Evolutionary conservation across 73 alveolate species (phyloP).

Genomic region (Paramecium octaurelia): DNA sequence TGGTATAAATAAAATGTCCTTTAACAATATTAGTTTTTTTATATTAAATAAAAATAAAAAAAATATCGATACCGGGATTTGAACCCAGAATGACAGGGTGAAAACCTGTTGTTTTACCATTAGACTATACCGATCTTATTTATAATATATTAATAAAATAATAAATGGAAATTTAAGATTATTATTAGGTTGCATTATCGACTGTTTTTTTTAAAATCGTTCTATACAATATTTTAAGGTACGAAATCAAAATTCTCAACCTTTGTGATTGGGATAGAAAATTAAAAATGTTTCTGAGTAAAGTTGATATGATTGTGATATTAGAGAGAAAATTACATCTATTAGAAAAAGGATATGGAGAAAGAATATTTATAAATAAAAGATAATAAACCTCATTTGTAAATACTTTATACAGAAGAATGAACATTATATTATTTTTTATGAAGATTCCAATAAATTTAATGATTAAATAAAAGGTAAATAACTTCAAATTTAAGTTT

Average conservation of each 20-base stretch:
- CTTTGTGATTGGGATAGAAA: slow-evolving; percentile 6
- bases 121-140: not conserved
- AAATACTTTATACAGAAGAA: not conserved
- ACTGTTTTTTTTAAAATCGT: too few relatives aligned
- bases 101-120: not conserved
- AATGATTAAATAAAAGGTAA: not conserved
- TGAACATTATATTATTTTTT: not conserved
- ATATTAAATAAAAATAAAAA: not conserved
- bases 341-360: not conserved
- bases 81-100: not conserved
- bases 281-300: not conserved
- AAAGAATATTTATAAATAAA: not conserved
- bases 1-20: too few relatives aligned
- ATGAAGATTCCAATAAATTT: not conserved
- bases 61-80: not conserved
- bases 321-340: not conserved
- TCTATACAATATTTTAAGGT: too few relatives aligned
- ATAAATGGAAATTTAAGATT: too few relatives aligned
- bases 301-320: not conserved
- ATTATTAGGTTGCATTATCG: too few relatives aligned
- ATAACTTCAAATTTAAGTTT: not conserved
- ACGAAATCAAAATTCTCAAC: too few relatives aligned
- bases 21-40: too few relatives aligned
- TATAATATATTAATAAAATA: too few relatives aligned
- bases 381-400: not conserved